phyloP scores from a whole-genome alignment of 202 grass and related monocot genomes.

The Carex arenaria region DNA sequence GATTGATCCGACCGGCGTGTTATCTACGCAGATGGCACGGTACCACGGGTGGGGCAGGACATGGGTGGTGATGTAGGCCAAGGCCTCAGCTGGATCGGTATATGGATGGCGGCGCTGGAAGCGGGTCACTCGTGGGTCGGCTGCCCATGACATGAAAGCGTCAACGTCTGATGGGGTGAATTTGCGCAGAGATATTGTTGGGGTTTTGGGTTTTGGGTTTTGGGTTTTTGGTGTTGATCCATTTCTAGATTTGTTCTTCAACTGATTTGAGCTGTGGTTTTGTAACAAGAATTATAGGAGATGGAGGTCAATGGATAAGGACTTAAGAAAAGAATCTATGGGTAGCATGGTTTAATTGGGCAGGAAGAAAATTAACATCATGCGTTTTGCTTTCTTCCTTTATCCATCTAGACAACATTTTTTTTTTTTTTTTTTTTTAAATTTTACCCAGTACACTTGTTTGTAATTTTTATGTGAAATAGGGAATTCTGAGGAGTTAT shows the following conservation, averaged over 20 bases:
- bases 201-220: too few species aligned
- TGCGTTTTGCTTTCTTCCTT: too few species aligned
- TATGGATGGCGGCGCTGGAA: conserved; percentile 68
- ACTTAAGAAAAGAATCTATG: background rate
- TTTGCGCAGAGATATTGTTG: conserved; percentile 43
- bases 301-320: background rate
- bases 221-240: background rate
- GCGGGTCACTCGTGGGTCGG: conserved; percentile 43
- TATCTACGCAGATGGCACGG: conserved; percentile 53
- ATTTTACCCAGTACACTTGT: too few species aligned
- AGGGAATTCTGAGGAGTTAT: conserved; percentile 27
- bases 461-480: too few species aligned
- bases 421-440: too few species aligned
- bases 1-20: conserved; percentile 43
- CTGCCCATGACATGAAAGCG: conserved; percentile 63
- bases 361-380: background rate
- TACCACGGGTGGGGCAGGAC: conserved; percentile 77
- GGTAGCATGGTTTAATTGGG: background rate
- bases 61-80: conserved; percentile 51
- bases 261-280: background rate
- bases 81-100: conserved; percentile 32
- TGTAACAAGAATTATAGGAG: background rate
- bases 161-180: conserved; percentile 47
- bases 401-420: too few species aligned
- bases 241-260: background rate